Conservation (phyloP, 2,329 filamentous ascomycete species). For the Ophiocordyceps camponoti-rufipedis region DNA sequence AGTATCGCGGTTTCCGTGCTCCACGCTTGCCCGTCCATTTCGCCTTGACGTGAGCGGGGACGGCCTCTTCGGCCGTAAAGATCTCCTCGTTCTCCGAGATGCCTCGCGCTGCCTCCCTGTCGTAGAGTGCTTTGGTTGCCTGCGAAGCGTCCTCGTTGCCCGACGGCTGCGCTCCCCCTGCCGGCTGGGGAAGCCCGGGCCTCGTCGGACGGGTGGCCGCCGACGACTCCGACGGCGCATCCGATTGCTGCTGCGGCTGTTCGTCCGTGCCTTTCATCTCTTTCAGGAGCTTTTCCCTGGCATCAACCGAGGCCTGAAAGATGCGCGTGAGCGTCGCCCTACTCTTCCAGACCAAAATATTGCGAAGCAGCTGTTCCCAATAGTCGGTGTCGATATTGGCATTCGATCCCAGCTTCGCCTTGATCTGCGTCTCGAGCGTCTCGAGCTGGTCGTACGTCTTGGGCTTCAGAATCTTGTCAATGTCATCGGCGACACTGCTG, state of each 20-base stretch:
- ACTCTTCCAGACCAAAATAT: constrained; percentile 77
- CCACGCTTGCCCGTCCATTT: constrained; percentile 73
- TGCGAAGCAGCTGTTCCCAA: constrained; percentile 83
- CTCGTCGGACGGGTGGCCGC: background rate
- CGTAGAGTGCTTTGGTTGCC: constrained; percentile 75
- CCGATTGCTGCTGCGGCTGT: background rate
- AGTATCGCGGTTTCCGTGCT: constrained; percentile 85
- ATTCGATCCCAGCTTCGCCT: constrained; percentile 66
- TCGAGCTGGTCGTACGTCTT: constrained; percentile 82
- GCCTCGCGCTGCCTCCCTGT: constrained; percentile 80
- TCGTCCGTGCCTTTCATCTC: background rate
- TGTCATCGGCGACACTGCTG: constrained; percentile 67
- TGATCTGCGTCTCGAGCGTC: constrained; percentile 71
- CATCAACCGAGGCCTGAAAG: constrained; percentile 56
- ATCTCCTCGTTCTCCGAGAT: constrained; percentile 91
- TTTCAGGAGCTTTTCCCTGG: constrained; percentile 47
- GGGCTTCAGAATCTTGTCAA: constrained; percentile 70
- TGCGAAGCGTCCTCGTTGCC: constrained; percentile 69
- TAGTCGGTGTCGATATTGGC: constrained; percentile 94
- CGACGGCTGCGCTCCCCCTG: background rate
- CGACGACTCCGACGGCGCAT: background rate
- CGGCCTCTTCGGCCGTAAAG: constrained; percentile 74
- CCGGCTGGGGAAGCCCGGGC: background rate
- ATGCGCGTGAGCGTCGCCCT: constrained; percentile 68
- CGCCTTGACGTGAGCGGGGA: constrained; percentile 40